phyloP scores from a whole-genome alignment of 23 red algal genomes.

The Gracilariopsis chorda region DNA sequence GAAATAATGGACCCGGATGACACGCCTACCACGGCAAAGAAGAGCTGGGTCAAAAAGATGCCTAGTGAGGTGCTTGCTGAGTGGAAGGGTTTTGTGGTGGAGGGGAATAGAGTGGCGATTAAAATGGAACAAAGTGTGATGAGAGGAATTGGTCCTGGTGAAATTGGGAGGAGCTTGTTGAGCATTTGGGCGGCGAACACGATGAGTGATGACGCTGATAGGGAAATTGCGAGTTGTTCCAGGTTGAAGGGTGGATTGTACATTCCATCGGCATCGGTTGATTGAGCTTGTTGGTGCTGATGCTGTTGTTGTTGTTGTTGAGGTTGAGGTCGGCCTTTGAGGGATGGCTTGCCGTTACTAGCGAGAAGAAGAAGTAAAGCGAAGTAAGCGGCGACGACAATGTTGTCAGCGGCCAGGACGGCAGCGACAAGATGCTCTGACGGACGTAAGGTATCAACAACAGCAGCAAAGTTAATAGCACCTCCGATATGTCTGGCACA shows the following conservation, averaged over 20 bases:
- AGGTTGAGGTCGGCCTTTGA: not conserved
- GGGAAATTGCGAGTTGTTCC: not conserved
- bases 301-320: too few species aligned
- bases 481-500: conserved; percentile 89
- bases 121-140: conserved; percentile 54
- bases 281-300: too few species aligned
- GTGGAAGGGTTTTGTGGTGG: not conserved
- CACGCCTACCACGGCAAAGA: conserved; percentile 80
- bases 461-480: conserved; percentile 85
- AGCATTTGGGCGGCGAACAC: conserved; percentile 5
- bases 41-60: conserved; percentile 79
- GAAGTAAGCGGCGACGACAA: conserved; percentile 82
- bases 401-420: conserved; percentile 79
- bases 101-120: conserved; percentile 66
- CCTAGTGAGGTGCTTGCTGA: conserved; percentile 28
- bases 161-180: not conserved
- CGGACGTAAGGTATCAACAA: conserved; percentile 52
- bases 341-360: not conserved
- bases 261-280: too few species aligned
- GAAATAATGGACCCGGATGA: conserved; percentile 44
- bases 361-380: conserved; percentile 56
- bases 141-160: conserved; percentile 40
- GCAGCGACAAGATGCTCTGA: conserved; percentile 39
- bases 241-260: not conserved
- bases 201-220: not conserved